Evolutionary conservation across 2,329 filamentous ascomycete genomes (phyloP).

Genomic region (Xylaria arbuscula): DNA sequence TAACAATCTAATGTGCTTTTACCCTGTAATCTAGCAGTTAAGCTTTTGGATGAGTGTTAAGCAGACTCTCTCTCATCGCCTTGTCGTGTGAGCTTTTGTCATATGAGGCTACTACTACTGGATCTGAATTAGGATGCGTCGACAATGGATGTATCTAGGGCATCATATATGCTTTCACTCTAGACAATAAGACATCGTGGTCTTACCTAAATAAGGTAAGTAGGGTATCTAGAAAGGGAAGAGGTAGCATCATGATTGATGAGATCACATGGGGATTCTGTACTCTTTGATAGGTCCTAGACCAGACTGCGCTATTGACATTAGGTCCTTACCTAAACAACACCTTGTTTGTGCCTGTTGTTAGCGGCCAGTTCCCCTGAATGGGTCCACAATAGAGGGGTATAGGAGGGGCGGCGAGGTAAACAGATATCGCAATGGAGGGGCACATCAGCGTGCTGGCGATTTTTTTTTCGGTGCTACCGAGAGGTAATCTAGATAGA

Average conservation of each 20-base stretch:
- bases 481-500: neutral
- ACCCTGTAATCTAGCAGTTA: conserved; percentile 29
- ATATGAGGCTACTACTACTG: neutral
- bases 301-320: too few relatives aligned
- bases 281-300: neutral
- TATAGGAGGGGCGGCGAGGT: conserved; percentile 18
- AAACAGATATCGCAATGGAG: conserved; percentile 39
- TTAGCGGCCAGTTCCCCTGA: neutral
- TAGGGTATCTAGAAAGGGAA: too few relatives aligned
- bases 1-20: conserved; percentile 26
- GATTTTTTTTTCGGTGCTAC: neutral
- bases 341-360: neutral
- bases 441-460: conserved; percentile 36
- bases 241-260: too few relatives aligned
- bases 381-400: conserved; percentile 38
- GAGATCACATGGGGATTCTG: neutral
- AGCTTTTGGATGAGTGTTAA: conserved; percentile 1
- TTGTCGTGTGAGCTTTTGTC: conserved; percentile 7
- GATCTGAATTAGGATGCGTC: too few relatives aligned
- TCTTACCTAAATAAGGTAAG: too few relatives aligned
- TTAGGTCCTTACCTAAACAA: neutral
- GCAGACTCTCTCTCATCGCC: neutral
- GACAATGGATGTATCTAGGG: too few relatives aligned
- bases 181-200: too few relatives aligned
- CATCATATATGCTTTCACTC: too few relatives aligned